phyloP scores from a whole-genome alignment of 176 grass and related monocot genomes.

The Hyparrhenia diplandra region DNA sequence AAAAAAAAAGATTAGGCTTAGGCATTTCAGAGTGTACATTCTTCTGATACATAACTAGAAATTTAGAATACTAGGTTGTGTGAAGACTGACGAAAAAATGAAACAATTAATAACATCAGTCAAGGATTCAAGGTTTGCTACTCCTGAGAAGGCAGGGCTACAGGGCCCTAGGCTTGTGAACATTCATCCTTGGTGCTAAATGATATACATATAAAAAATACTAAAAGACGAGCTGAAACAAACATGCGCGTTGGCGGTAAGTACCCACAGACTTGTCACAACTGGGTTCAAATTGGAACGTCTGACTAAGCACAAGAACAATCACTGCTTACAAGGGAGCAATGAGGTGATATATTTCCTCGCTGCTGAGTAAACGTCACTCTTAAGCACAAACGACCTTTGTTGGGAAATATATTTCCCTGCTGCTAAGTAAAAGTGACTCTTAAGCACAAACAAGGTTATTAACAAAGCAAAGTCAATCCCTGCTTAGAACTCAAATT shows the following conservation, averaged over 20 bases:
- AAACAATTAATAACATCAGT: slow-evolving; percentile 19
- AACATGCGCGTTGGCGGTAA: neutral
- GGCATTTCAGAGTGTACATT: neutral
- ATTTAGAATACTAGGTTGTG: slow-evolving; percentile 5
- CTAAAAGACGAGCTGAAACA: neutral
- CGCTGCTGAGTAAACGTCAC: too few species aligned
- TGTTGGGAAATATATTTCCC: neutral
- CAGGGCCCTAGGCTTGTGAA: slow-evolving; percentile 1
- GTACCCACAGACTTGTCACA: neutral
- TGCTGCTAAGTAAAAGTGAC: neutral
- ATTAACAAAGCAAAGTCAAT: neutral
- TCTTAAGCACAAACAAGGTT: neutral
- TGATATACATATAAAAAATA: neutral
- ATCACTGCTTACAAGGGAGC: neutral
- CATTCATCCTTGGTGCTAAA: neutral
- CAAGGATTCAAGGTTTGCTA: neutral
- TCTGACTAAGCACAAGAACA: neutral
- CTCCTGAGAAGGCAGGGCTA: neutral
- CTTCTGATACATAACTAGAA: neutral
- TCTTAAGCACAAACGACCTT: too few species aligned
- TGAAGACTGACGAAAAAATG: neutral
- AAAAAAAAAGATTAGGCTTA: slow-evolving; percentile 1
- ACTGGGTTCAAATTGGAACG: neutral
- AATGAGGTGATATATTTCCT: neutral
- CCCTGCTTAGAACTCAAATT: neutral